Evolutionary conservation across 441 rosid species (phyloP), one percentile per base, ranked within the genome.

Genomic region (Adansonia madagascariensis): DNA sequence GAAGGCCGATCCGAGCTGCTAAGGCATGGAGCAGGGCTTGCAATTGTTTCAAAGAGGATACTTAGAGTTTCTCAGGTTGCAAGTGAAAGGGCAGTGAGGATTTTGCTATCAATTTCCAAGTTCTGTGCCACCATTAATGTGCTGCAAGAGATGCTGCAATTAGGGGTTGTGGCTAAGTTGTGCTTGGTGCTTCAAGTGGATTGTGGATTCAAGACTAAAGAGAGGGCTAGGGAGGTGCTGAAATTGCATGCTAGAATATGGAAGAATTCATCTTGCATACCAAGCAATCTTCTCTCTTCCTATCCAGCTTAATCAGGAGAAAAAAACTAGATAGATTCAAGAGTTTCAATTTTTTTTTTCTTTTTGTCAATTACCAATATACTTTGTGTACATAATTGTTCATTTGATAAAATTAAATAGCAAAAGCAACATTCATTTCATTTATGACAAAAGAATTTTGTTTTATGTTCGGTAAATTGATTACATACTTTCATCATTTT

Each of bases 1-100:
- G 99, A 95, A 76, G 99, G 98, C 73, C 84, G 99, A 80, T 87
- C 94, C 4, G 90, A 90, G 80, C 80, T 95, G 75, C 75, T 93
- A 72, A 80, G 80, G 56, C 99, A 95, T 12, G 89, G 88, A 10
- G 98, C 97, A 0, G 97, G 95, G 65, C 65, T 95, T 14, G 95
- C 98, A 0, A 80, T 93, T 8, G 94, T 93, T 57, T 88, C 95
- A 2, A 95, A 95, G 87, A 92, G 85, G 85, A 92, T 95, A 77
- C 89, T 90, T n/a, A 83, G 99, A 82, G 89, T 93, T 67, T 95
- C 99, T 5, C 86, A 78, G n/a, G 80, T 83, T 59, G 95, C 90
- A 8, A 95, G 87, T 57, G 97, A 93, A 70, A 89, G 89, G 76
- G 97, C 91, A 0, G 93, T 93, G 77, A 85, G 92, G 91, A 83